These are phyloP conservation scores for Saprolegnia diclina DNA, from an alignment of 352 stramenopile species.

Conservation along the genomic window DNA sequence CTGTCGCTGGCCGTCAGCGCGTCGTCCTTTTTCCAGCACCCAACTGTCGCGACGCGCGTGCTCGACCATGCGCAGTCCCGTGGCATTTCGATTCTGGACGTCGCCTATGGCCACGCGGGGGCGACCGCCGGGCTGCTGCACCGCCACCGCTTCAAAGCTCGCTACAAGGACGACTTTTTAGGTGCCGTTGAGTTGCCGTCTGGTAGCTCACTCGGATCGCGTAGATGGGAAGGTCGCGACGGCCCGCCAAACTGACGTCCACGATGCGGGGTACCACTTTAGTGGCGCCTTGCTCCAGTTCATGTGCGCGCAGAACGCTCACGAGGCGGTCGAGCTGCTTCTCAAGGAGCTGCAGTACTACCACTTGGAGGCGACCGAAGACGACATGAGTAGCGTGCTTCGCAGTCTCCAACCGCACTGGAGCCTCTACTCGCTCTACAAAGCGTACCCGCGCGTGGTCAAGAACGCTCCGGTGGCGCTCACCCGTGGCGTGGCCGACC, in stretches of 20 bases:
- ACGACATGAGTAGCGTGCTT: constrained; percentile 7
- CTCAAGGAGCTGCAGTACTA: constrained; percentile 28
- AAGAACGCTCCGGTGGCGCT: constrained; percentile 12
- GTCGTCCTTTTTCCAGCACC: constrained; percentile 6
- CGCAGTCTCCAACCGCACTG: not conserved
- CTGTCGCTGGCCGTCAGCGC: constrained; percentile 20
- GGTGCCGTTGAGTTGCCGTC: not conserved
- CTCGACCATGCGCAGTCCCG: not conserved
- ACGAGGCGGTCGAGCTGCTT: not conserved
- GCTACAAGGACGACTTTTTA: constrained; percentile 13
- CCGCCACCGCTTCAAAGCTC: not conserved
- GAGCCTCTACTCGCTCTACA: constrained; percentile 6
- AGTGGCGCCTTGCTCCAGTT: constrained; percentile 22
- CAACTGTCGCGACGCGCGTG: not conserved
- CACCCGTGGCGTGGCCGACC: not conserved
- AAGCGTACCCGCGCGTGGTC: constrained; percentile 23
- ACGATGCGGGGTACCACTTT: constrained; percentile 12
- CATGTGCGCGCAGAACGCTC: not conserved
- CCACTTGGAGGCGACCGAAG: constrained; percentile 8
- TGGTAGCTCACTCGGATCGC: not conserved
- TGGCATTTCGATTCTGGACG: constrained; percentile 11
- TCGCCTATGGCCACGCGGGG: constrained; percentile 17
- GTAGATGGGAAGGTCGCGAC: not conserved
- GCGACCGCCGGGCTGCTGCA: not conserved
- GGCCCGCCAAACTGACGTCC: constrained; percentile 6